These are phyloP conservation scores for Ophiocordyceps camponoti-rufipedis DNA, from an alignment of 2,329 filamentous ascomycete species.

Conservation along the genomic window DNA sequence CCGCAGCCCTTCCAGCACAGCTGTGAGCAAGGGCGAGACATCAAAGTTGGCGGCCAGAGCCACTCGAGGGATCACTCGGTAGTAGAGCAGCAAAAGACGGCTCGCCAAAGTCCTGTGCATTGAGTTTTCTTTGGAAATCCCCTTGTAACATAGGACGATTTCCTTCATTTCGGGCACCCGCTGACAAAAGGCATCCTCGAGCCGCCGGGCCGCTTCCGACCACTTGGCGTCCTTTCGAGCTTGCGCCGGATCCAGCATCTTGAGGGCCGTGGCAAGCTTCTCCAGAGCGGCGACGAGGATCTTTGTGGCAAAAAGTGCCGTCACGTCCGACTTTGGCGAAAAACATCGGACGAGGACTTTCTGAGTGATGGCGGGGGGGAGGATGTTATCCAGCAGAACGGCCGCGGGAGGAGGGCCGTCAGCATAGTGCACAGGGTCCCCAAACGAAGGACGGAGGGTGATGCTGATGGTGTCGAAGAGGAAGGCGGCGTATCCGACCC, in stretches of 20 bases:
- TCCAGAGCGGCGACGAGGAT: slow-evolving; percentile 62
- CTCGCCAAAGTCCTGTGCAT: slow-evolving; percentile 66
- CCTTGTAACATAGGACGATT: slow-evolving; percentile 55
- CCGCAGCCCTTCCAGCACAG: slow-evolving; percentile 45
- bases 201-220: slow-evolving; percentile 47
- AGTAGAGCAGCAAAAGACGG: slow-evolving; percentile 67
- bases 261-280: slow-evolving; percentile 51
- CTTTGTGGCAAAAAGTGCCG: slow-evolving; percentile 69
- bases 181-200: slow-evolving; percentile 59
- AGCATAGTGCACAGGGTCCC: slow-evolving; percentile 39
- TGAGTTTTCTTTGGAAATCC: slow-evolving; percentile 46
- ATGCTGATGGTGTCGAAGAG: slow-evolving; percentile 66
- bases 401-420: slow-evolving; percentile 62
- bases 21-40: slow-evolving; percentile 58
- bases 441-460: slow-evolving; percentile 54
- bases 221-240: slow-evolving; percentile 31
- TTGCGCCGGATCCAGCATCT: slow-evolving; percentile 32
- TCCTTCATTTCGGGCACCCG: slow-evolving; percentile 71
- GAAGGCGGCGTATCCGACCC: slow-evolving; percentile 86
- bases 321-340: slow-evolving; percentile 56
- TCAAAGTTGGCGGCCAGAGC: slow-evolving; percentile 78
- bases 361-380: slow-evolving; percentile 67
- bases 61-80: slow-evolving; percentile 60
- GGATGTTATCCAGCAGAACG: slow-evolving; percentile 66
- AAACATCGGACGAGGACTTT: slow-evolving; percentile 67